A percentile compares a stretch with the other conserved stretches of the same genome.
Conservation (phyloP, 768 basidiomycete species). For the Hortiboletus campestris region DNA sequence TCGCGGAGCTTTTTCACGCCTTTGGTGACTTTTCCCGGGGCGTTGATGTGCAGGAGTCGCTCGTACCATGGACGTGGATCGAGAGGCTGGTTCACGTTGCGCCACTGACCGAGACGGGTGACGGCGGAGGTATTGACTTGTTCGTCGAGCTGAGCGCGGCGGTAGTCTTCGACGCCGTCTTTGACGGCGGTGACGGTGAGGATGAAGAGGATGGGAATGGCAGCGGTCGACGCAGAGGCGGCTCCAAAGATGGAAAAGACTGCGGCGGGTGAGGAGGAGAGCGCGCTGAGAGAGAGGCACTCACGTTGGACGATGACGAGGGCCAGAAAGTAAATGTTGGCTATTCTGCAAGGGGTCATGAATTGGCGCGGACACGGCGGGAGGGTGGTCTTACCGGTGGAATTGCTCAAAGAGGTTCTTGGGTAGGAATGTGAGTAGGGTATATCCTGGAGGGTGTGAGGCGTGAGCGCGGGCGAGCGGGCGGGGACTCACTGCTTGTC, state of each 20-base stretch:
- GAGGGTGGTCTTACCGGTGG: slow-evolving; percentile 54
- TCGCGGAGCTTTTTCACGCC: slow-evolving; percentile 86
- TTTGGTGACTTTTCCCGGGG: slow-evolving; percentile 74
- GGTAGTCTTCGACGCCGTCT: slow-evolving; percentile 94
- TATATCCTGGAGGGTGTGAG: slow-evolving; percentile 65
- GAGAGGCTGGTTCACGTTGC: slow-evolving; percentile 81
- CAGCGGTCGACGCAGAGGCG: slow-evolving; percentile 74
- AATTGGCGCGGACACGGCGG: background rate
- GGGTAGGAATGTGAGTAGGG: slow-evolving; percentile 84
- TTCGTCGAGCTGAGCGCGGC: slow-evolving; percentile 84
- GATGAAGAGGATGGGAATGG: slow-evolving; percentile 86
- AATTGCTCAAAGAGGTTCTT: slow-evolving; percentile 97
- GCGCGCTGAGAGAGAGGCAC: slow-evolving; percentile 16
- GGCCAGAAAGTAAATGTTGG: slow-evolving; percentile 89
- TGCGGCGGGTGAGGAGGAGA: slow-evolving; percentile 29
- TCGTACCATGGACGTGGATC: slow-evolving; percentile 79
- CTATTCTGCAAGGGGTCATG: slow-evolving; percentile 49
- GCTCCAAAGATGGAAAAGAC: slow-evolving; percentile 93
- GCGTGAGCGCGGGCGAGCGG: background rate
- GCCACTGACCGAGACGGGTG: slow-evolving; percentile 86
- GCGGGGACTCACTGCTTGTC: slow-evolving; percentile 73
- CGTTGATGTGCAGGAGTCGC: slow-evolving; percentile 64
- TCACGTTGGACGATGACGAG: slow-evolving; percentile 79
- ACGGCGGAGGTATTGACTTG: slow-evolving; percentile 94
- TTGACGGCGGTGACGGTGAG: slow-evolving; percentile 88